A percentile compares a stretch with the other conserved stretches of the same genome.
phyloP scores from a whole-genome alignment of 257 asterid species.

The Ligustrum vulgare region DNA sequence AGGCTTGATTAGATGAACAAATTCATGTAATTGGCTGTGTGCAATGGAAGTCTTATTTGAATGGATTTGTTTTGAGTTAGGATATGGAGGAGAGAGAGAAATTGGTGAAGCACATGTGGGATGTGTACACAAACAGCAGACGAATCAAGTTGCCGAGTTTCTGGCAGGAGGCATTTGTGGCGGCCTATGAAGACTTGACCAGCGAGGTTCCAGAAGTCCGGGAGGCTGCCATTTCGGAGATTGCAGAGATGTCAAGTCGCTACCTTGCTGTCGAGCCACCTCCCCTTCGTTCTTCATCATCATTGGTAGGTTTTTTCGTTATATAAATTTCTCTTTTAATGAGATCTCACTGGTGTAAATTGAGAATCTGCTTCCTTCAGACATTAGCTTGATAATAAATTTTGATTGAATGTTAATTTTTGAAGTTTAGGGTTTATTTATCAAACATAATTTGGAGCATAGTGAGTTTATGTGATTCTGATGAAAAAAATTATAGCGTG shows the following conservation, averaged over 20 bases:
- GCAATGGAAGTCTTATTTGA: background rate
- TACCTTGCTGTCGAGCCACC: slow-evolving; percentile 54
- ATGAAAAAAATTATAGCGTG: background rate
- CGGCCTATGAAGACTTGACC: slow-evolving; percentile 83
- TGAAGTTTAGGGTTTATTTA: background rate
- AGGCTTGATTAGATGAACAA: background rate
- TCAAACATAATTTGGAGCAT: background rate
- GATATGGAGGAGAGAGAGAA: slow-evolving; percentile 96
- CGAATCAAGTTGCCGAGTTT: slow-evolving; percentile 66
- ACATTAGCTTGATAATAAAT: background rate
- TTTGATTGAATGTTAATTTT: background rate
- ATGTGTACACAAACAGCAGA: slow-evolving; percentile 69
- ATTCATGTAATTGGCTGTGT: background rate
- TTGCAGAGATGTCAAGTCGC: slow-evolving; percentile 78
- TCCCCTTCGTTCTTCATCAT: slow-evolving; percentile 42
- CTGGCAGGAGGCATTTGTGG: slow-evolving; percentile 92
- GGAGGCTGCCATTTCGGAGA: slow-evolving; percentile 75
- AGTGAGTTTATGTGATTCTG: background rate
- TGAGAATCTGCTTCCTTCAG: background rate
- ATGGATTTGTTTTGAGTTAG: slow-evolving; percentile 37
- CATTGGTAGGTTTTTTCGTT: slow-evolving; percentile 49
- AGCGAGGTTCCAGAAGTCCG: slow-evolving; percentile 62
- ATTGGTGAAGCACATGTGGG: slow-evolving; percentile 93
- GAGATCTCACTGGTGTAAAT: background rate
- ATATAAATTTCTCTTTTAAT: background rate